phyloP scores from a whole-genome alignment of 306 rosid genomes.

The Sphenostylis stenocarpa region DNA sequence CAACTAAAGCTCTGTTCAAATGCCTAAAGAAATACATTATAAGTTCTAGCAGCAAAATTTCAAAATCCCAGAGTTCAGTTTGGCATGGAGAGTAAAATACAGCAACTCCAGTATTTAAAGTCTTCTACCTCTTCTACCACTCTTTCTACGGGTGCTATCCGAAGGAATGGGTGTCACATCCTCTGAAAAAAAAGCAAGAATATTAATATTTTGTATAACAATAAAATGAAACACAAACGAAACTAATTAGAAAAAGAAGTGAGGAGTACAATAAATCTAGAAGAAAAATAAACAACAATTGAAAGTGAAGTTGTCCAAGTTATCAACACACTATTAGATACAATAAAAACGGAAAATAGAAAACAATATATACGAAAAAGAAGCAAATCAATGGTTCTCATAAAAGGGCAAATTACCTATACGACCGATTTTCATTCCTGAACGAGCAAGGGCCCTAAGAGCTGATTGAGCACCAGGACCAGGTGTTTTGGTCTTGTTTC shows the following conservation, averaged over 20 bases:
- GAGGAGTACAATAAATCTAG: not conserved
- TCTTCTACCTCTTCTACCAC: conserved; percentile 90
- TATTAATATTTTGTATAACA: not conserved
- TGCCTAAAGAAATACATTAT: conserved; percentile 22
- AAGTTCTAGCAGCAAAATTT: conserved; percentile 28
- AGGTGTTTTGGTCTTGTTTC: conserved; percentile 85
- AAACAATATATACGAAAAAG: not conserved
- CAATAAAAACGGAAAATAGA: too few relatives aligned
- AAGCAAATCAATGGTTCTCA: not conserved
- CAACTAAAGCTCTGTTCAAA: conserved; percentile 13
- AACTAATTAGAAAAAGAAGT: not conserved
- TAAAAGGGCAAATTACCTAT: conserved; percentile 48
- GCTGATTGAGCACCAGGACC: conserved; percentile 97
- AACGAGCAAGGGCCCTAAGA: conserved; percentile 91
- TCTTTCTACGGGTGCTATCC: conserved; percentile 90
- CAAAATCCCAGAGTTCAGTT: conserved; percentile 10
- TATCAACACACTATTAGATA: too few relatives aligned
- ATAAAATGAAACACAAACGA: not conserved
- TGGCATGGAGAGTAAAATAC: conserved; percentile 21
- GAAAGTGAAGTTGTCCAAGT: not conserved
- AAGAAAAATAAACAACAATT: not conserved
- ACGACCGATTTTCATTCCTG: conserved; percentile 92
- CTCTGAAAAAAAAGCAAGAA: conserved; percentile 53
- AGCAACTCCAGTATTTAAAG: conserved; percentile 42
- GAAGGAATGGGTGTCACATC: conserved; percentile 93